phyloP scores from a whole-genome alignment of 2,329 filamentous ascomycete genomes.

The Penicillium sclerotiorum region DNA sequence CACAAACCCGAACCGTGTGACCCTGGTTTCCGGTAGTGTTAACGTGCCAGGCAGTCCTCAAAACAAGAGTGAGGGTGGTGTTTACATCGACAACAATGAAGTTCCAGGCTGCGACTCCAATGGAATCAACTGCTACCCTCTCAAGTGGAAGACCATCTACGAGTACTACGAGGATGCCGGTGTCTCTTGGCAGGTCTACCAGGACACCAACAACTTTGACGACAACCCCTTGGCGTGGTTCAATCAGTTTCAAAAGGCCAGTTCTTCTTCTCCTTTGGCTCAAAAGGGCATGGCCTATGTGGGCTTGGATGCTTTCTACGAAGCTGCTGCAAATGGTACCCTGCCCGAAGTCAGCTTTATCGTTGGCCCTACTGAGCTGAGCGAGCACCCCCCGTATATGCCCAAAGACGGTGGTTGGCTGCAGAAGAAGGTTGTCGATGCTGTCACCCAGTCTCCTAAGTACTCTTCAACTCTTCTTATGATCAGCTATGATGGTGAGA shows the following conservation, averaged over 20 bases:
- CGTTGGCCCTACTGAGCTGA: conserved; percentile 53
- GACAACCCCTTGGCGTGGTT: conserved; percentile 60
- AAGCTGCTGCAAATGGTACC: conserved; percentile 53
- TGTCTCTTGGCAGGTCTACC: conserved; percentile 56
- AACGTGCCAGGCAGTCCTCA: conserved; percentile 4
- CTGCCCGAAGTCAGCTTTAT: conserved; percentile 57
- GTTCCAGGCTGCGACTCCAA: conserved; percentile 50
- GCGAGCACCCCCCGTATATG: conserved; percentile 57
- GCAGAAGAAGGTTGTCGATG: conserved; percentile 55
- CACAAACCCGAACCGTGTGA: conserved; percentile 57
- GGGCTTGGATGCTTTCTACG: conserved; percentile 54
- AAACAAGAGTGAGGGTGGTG: conserved; percentile 37
- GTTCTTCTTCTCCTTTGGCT: conserved; percentile 44
- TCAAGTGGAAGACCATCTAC: conserved; percentile 57
- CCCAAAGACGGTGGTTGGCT: conserved; percentile 60
- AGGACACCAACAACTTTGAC: conserved; percentile 56
- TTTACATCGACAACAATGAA: conserved; percentile 56
- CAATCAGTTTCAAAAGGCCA: conserved; percentile 53
- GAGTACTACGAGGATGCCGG: conserved; percentile 54
- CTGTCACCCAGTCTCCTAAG: conserved; percentile 53
- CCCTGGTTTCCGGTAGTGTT: conserved; percentile 47
- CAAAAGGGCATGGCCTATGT: conserved; percentile 52
- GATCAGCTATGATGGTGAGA: conserved; percentile 53
- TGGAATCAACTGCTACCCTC: conserved; percentile 55
- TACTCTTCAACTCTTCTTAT: conserved; percentile 55